Base-by-base conservation (phyloP, 2,329 filamentous ascomycete species). In the Fusarium chaquense region DNA sequence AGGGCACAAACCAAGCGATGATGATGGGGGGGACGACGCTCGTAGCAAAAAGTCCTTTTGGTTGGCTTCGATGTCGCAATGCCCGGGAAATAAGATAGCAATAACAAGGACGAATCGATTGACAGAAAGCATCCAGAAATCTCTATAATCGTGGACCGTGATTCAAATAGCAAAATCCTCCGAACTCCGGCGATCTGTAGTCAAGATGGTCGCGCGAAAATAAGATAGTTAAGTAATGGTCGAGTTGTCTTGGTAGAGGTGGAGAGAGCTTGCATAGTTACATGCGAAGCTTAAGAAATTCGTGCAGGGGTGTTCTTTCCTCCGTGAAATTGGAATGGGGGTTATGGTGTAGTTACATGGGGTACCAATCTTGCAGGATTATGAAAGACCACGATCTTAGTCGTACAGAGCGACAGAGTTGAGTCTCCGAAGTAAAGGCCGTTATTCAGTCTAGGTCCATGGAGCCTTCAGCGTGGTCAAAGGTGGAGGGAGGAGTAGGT, bases 401-500 rank as follows among this genome's bases (percentile, higher is more conserved):
- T 59, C 64, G 56, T 49, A 36, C 20, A 26, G 18, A 28, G 33
- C 41, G 36, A 52, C 40, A 53, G 35, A 50, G 44, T 22, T 44
- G 44, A 45, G 26, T 46, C 22, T 43, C n/a, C 15, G 16, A 56
- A 35, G 49, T 44, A 33, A 30, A 46, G 16, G 22, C 28, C 40
- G 18, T 30, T 53, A 33, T 57, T 71, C 73, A 82, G 55, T 82
- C 81, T 24, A 82, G 73, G 28, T 82, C 81, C 81, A 82, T 82
- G 12, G 74, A 65, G 40, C 76, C 74, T 62, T 81, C 79, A 28
- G 75, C 78, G 41, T 80, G 77, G 49, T 81, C 80, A 43, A 81
- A 78, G 33, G 80, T 81, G 6, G 79, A 80, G 8, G 80, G 80
- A 41, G 80, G 80, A 24, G 80, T 81, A 16, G 80, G 80, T 64